Evolutionary conservation across 139 green algal species (phyloP), one percentile per base, ranked within the genome.

Genomic region (Volvox africanus): DNA sequence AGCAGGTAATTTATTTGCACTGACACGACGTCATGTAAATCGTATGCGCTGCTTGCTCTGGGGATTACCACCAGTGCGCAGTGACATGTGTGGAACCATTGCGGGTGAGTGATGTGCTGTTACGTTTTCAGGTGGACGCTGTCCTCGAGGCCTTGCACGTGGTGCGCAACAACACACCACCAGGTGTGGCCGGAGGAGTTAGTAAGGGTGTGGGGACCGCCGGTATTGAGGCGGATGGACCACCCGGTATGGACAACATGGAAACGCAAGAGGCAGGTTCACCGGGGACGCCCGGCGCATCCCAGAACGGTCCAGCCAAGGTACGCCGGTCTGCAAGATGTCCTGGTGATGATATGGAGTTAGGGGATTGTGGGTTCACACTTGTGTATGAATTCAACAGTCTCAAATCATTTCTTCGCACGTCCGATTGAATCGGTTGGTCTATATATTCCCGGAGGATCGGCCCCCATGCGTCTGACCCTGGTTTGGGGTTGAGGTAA

Each of bases 61-160:
- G 9, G 44, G 44, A 55, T 55, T 55, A 9, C 44, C 44, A 55
- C 9, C 44, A 55, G 44, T 55, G 44, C 44, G 9, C 5, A 5
- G 9, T 55, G 44, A 55, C 44, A 55, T 55, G 44, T 55, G 44
- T 55, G 44, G 44, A 55, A 9, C 44, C 9, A 55, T 9, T 9
- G 44, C 9, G 44, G 9, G 44, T 55, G 44, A 5, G 5, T 55
- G 5, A 14, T 55, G 44, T 14, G 13, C 73, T 24, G 6, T 16
- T 33, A 12, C 36, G 26, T 73, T 37, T 24, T 0, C 75, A 91
- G 75, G 87, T 91, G 33, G 87, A 91, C 33, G 87, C 87, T 1
- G 87, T 91, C 37, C 76, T 91, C 22, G 87, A 91, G 87, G 87
- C n/a, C 32, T 77, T 91, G 61, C 76, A 91, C 33, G 87, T 91